Percentiles rank a stretch among this genome's conserved stretches.
phyloP scores from a whole-genome alignment of 2,329 filamentous ascomycete genomes.

The Penicillium capsulatum region DNA sequence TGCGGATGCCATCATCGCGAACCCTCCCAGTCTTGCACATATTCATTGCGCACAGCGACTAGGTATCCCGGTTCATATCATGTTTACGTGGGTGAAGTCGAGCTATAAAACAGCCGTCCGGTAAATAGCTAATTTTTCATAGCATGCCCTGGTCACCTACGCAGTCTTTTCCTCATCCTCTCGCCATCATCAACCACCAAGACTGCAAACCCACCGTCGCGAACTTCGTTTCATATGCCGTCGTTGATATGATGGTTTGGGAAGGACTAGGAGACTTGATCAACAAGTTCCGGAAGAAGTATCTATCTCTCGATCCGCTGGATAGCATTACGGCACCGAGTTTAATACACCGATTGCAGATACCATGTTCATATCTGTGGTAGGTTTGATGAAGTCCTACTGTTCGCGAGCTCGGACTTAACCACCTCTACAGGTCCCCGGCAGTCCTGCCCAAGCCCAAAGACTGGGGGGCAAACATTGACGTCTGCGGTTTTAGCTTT shows the following conservation, averaged over 20 bases:
- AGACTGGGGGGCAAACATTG: constrained; percentile 70
- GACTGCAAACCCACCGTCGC: constrained; percentile 72
- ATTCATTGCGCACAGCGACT: constrained; percentile 75
- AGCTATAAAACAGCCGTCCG: too few species aligned
- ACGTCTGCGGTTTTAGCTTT: constrained; percentile 73
- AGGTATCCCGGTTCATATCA: constrained; percentile 73
- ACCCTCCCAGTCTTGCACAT: constrained; percentile 73
- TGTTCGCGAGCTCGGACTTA: neutral
- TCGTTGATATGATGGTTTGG: constrained; percentile 91
- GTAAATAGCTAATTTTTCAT: constrained; percentile 8
- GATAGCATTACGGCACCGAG: constrained; percentile 79
- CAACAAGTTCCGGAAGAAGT: constrained; percentile 75
- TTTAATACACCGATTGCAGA: constrained; percentile 66
- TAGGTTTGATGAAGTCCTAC: constrained; percentile 18
- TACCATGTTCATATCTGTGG: constrained; percentile 93
- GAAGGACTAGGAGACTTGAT: constrained; percentile 88
- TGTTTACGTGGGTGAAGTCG: constrained; percentile 86
- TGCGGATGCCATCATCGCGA: constrained; percentile 83
- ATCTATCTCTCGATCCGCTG: constrained; percentile 70
- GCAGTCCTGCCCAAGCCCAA: constrained; percentile 72
- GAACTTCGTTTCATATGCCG: constrained; percentile 76
- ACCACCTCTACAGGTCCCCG: constrained; percentile 54
- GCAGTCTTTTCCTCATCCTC: constrained; percentile 76
- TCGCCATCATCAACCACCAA: constrained; percentile 74
- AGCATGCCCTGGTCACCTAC: constrained; percentile 89